phyloP scores from a whole-genome alignment of 1,284 basidiomycete genomes.

The Fomes fomentarius region DNA sequence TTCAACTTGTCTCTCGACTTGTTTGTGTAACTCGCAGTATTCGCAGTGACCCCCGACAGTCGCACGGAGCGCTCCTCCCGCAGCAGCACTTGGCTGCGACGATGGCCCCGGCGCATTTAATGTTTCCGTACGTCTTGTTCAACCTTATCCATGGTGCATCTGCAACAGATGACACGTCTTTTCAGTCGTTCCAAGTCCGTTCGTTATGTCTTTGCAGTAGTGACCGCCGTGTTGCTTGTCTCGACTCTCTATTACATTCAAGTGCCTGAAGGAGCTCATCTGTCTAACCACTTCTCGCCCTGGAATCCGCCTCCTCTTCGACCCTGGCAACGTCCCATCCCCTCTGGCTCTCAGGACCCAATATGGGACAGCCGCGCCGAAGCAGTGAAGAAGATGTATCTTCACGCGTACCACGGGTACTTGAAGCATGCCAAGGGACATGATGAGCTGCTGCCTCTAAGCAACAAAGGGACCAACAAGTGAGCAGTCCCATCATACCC shows the following conservation, averaged over 20 bases:
- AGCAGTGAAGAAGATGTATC: slow-evolving; percentile 60
- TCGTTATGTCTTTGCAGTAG: slow-evolving; percentile 31
- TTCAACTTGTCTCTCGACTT: too few species aligned
- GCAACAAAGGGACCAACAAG: slow-evolving; percentile 52
- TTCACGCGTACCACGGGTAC: slow-evolving; percentile 68
- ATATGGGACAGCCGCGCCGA: slow-evolving; percentile 58
- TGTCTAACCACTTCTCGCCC: slow-evolving; percentile 8
- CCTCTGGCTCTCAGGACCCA: slow-evolving; percentile 2
- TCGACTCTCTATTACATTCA: slow-evolving; percentile 27
- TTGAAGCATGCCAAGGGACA: slow-evolving; percentile 55
- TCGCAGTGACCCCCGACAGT: slow-evolving; percentile 4
- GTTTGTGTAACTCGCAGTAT: too few species aligned
- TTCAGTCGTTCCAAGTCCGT: slow-evolving; percentile 31
- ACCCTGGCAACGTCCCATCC: neutral
- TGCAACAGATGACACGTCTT: neutral
- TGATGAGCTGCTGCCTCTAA: slow-evolving; percentile 64
- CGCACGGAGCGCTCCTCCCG: slow-evolving; percentile 7
- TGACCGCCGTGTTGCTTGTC: slow-evolving; percentile 26
- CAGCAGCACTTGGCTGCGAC: slow-evolving; percentile 7
- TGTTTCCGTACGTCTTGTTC: slow-evolving; percentile 13
- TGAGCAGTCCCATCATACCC: slow-evolving; percentile 35
- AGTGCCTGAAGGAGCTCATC: slow-evolving; percentile 22
- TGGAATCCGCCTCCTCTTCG: slow-evolving; percentile 5
- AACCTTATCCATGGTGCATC: neutral
- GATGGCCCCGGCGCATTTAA: slow-evolving; percentile 8